phyloP scores from a whole-genome alignment of 805 yeast species.

The Pachysolen tannophilus region DNA sequence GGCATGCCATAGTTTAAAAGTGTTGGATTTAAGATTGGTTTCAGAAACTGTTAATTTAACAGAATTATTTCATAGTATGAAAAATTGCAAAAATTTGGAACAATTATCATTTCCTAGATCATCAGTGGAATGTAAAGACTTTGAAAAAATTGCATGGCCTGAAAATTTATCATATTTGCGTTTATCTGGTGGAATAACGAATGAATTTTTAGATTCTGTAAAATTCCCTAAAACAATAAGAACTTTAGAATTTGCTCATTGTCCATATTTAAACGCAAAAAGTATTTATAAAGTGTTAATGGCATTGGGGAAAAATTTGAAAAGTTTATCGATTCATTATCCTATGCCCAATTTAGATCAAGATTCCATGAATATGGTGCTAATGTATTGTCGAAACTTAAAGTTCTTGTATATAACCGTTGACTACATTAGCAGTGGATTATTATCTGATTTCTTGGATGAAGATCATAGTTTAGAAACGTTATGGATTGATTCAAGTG shows the following conservation, averaged over 20 bases:
- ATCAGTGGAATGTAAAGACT: conserved; percentile 62
- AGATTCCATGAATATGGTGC: conserved; percentile 64
- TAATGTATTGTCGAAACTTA: conserved; percentile 72
- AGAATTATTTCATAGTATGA: conserved; percentile 71
- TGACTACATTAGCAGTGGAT: conserved; percentile 55
- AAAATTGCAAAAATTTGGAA: conserved; percentile 52
- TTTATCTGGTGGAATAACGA: conserved; percentile 84
- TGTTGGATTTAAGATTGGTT: conserved; percentile 75
- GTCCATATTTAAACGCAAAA: conserved; percentile 66
- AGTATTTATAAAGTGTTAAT: conserved; percentile 56
- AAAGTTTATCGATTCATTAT: conserved; percentile 59
- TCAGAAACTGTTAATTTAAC: conserved; percentile 83
- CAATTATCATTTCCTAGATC: conserved; percentile 84
- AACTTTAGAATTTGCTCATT: conserved; percentile 73
- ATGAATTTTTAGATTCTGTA: conserved; percentile 64
- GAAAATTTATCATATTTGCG: conserved; percentile 61
- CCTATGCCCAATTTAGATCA: conserved; percentile 80
- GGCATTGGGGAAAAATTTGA: conserved; percentile 59
- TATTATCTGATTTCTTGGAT: conserved; percentile 37
- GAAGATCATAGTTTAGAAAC: conserved; percentile 40
- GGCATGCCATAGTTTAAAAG: conserved; percentile 54
- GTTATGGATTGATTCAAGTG: conserved; percentile 74
- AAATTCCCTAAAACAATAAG: conserved; percentile 68
- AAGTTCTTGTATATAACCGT: conserved; percentile 59
- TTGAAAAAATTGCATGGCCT: conserved; percentile 65